Conservation (phyloP, 2,329 filamentous ascomycete species). For the Colletotrichum echinochloae region DNA sequence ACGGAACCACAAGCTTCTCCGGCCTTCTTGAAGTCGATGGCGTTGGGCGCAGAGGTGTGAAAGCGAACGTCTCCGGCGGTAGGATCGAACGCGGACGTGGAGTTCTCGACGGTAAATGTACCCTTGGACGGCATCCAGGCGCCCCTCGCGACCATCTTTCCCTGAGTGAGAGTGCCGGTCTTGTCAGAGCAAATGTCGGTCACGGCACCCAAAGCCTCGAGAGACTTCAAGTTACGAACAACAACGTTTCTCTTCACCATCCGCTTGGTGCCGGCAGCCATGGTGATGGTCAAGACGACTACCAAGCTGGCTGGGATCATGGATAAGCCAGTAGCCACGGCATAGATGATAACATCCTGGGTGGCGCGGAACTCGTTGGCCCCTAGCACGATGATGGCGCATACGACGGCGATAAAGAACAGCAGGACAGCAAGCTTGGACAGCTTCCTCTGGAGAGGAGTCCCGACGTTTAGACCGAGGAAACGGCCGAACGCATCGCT, state of each 20-base stretch:
- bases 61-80: constrained; percentile 56
- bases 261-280: constrained; percentile 68
- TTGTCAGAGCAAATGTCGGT: constrained; percentile 56
- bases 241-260: constrained; percentile 64
- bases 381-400: constrained; percentile 73
- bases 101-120: constrained; percentile 43
- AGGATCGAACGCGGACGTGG: constrained; percentile 63
- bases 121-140: constrained; percentile 41
- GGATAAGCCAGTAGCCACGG: constrained; percentile 68
- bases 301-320: constrained; percentile 74
- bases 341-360: constrained; percentile 72
- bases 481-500: constrained; percentile 70
- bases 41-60: constrained; percentile 38
- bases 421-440: constrained; percentile 73
- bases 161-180: constrained; percentile 39
- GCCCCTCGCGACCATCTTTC: constrained; percentile 37
- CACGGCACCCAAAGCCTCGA: constrained; percentile 58
- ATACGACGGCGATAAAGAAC: constrained; percentile 72
- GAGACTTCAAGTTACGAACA: constrained; percentile 63
- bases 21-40: constrained; percentile 27
- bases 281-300: constrained; percentile 75
- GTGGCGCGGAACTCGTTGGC: constrained; percentile 65
- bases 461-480: constrained; percentile 73
- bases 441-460: constrained; percentile 74
- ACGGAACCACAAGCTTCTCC: constrained; percentile 36